phyloP scores from a whole-genome alignment of 164 flowering plant genomes.

The Malania oleifera region DNA sequence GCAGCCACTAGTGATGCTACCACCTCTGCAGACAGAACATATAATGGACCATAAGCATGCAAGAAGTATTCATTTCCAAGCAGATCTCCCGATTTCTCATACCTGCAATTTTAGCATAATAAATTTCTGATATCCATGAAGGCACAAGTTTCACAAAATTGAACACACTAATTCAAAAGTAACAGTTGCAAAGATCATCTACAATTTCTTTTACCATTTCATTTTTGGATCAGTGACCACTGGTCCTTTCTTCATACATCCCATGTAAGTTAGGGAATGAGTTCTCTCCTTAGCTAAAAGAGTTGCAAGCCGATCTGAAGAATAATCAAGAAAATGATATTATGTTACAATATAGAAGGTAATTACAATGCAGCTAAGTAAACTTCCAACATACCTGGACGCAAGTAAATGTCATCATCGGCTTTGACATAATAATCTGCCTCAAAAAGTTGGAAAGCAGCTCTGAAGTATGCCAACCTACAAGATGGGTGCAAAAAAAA shows the following conservation, averaged over 20 bases:
- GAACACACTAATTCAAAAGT: background rate
- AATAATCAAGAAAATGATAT: background rate
- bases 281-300: conserved; percentile 70
- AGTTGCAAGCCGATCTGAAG: conserved; percentile 64
- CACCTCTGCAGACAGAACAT: conserved; percentile 59
- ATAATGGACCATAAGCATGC: conserved; percentile 76
- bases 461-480: conserved; percentile 74
- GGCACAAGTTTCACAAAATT: background rate
- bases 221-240: conserved; percentile 66
- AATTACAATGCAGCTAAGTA: background rate
- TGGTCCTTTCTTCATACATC: conserved; percentile 87
- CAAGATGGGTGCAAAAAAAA: background rate
- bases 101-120: conserved; percentile 32
- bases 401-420: conserved; percentile 67
- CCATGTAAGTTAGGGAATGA: conserved; percentile 56
- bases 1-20: conserved; percentile 44
- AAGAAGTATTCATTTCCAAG: conserved; percentile 59
- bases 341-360: background rate
- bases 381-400: conserved; percentile 44
- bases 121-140: conserved; percentile 6
- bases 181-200: background rate
- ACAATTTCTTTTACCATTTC: conserved; percentile 45
- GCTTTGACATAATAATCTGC: conserved; percentile 75
- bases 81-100: conserved; percentile 41
- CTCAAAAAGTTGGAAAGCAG: conserved; percentile 62